Evolutionary conservation across 495 filamentous ascomycete genomes (phyloP), one percentile per base, ranked within the genome.

Genomic region (Hypomontagnella monticulosa): DNA sequence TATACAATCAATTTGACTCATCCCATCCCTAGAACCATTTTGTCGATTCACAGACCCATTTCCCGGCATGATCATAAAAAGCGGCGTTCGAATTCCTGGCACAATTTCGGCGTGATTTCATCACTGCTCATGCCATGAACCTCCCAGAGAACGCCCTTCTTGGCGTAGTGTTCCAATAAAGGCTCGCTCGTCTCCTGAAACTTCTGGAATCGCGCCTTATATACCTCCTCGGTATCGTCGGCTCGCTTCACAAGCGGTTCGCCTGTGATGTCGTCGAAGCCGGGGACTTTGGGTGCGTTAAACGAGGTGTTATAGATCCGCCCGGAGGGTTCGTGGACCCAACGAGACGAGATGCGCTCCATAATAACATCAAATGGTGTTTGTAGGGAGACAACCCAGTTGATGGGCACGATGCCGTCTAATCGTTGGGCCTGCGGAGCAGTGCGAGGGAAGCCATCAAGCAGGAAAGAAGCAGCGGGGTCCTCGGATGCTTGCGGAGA

Each of bases 381-480:
- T 61, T 79, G 73, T 48, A 88, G 77, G 53, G 85, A 85, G 49
- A 97, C 88, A 63, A 91, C 95, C 61, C 97, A 85, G 78, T 99
- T 99, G 66, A 99, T 92, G 2, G 93, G 91, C 33, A 99, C 86
- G 10, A 96, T 81, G 6, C 79, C 77, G 71, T 95, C 93, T 19
- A 99, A 78, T 38, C 86, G 87, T 42, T 78, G 67, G 10, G 95
- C 95, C 78, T 99, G 95, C 1, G 79, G 57, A 1, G 89, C 88
- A 14, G 93, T 99, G 61, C 95, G 90, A 4, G 95, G 95, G 77
- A 98, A 99, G 16, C 95, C 95, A 73, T 99, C 95, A 46, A 99
- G 89, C 62, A 99, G 87, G 75, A 98, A 99, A 12, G 92, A 96
- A 16, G 93, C 91, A 10, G 85, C 79, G 0, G 95, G 88, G 59